These are phyloP conservation scores for Cladophialophora immunda DNA, from an alignment of 2,329 filamentous ascomycete species.

Conservation along the genomic window DNA sequence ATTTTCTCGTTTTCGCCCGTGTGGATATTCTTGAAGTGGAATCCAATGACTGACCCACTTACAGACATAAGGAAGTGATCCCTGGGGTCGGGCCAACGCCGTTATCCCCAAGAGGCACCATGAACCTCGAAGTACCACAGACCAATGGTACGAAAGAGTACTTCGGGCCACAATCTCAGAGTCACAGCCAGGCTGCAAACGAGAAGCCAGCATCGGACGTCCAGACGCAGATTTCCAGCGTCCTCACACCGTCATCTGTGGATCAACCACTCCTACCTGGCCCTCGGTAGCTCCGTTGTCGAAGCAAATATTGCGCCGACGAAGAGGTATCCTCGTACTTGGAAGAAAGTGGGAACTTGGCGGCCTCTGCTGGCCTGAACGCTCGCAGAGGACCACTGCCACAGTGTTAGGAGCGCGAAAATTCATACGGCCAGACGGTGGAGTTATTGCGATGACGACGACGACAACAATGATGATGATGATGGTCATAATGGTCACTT, in stretches of 20 bases:
- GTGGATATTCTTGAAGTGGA: background rate
- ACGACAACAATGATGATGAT: background rate
- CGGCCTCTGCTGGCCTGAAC: background rate
- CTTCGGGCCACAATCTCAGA: background rate
- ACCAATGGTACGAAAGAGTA: background rate
- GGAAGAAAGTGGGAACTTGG: background rate
- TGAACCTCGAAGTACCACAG: background rate
- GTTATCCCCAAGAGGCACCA: background rate
- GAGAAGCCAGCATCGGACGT: background rate
- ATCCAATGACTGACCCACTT: background rate
- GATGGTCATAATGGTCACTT: background rate
- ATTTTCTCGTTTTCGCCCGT: background rate
- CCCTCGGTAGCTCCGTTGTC: background rate
- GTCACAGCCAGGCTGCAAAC: background rate
- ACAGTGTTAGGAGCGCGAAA: too few relatives aligned
- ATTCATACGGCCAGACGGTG: background rate
- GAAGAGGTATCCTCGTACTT: background rate
- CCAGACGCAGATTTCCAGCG: background rate
- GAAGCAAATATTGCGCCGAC: background rate
- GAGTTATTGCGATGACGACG: background rate
- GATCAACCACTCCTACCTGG: background rate
- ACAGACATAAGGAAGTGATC: slow-evolving; percentile 12
- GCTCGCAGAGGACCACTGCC: background rate
- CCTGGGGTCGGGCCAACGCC: slow-evolving; percentile 8
- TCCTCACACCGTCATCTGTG: background rate